A percentile compares a stretch with the other conserved stretches of the same genome.
phyloP scores from a whole-genome alignment of 768 basidiomycete species.

The Strobilomyces echinocephalus region DNA sequence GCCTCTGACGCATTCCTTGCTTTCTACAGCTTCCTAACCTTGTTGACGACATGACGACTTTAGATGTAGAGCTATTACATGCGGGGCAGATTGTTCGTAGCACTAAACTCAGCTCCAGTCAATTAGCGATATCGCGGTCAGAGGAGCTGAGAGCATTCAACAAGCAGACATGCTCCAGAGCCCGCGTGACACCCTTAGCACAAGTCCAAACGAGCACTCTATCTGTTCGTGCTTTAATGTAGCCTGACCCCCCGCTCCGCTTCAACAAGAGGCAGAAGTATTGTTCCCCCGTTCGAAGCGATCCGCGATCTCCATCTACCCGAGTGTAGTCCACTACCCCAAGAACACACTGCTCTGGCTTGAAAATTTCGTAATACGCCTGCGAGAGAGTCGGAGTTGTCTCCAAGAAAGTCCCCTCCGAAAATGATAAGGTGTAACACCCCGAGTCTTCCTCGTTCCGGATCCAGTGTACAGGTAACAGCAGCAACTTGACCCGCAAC shows the following conservation, averaged over 20 bases:
- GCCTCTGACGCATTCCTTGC: slow-evolving; percentile 11
- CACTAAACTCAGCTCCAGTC: not conserved
- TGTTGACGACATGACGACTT: not conserved
- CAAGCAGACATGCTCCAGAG: slow-evolving; percentile 10
- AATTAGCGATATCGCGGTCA: not conserved
- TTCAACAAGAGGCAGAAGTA: slow-evolving; percentile 13
- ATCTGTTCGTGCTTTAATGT: slow-evolving; percentile 15
- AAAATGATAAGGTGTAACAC: slow-evolving; percentile 13
- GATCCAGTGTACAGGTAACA: slow-evolving; percentile 10
- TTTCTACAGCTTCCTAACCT: slow-evolving; percentile 7
- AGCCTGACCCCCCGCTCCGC: not conserved
- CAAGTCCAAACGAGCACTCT: slow-evolving; percentile 12
- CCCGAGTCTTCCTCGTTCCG: not conserved
- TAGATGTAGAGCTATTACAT: not conserved
- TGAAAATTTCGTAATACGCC: slow-evolving; percentile 15
- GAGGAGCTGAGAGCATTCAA: slow-evolving; percentile 3
- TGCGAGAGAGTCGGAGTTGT: slow-evolving; percentile 7
- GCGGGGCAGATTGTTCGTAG: not conserved
- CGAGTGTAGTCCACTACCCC: slow-evolving; percentile 14
- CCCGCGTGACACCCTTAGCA: slow-evolving; percentile 3
- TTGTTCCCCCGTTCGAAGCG: slow-evolving; percentile 6
- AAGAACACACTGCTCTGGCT: slow-evolving; percentile 13
- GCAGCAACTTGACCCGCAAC: slow-evolving; percentile 8
- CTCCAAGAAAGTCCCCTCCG: slow-evolving; percentile 9
- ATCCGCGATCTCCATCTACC: slow-evolving; percentile 4